Evolutionary conservation across 495 filamentous ascomycete genomes (phyloP).

Genomic region (Neurospora sp.): DNA sequence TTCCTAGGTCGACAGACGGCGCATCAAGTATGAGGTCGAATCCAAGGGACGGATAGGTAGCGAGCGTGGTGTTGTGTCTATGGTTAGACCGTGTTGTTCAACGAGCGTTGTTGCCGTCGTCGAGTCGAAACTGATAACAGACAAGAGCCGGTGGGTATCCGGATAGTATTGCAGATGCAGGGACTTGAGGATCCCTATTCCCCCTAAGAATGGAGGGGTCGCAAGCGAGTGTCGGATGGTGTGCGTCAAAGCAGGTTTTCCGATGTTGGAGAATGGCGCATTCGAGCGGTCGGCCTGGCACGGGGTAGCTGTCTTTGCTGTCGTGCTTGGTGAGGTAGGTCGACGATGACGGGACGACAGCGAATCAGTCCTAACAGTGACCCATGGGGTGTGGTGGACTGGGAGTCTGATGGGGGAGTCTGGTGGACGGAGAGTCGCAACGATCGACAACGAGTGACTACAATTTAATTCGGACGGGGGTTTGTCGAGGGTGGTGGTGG

Average conservation of each 20-base stretch:
- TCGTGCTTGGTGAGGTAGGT: neutral
- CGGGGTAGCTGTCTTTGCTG: neutral
- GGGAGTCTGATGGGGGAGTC: neutral
- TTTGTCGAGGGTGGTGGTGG: neutral
- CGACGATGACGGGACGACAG: neutral
- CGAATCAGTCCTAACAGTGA: neutral
- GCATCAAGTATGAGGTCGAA: slow-evolving; percentile 31
- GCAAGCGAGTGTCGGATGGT: slow-evolving; percentile 10
- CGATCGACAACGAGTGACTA: neutral
- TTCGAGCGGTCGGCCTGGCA: neutral
- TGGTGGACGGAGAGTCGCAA: neutral
- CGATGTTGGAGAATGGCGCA: slow-evolving; percentile 10
- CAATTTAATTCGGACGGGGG: neutral
- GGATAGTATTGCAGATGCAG: neutral
- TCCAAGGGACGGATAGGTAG: slow-evolving; percentile 6
- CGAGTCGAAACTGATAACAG: neutral
- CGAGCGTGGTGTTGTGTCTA: neutral
- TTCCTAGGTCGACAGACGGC: neutral
- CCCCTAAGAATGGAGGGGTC: slow-evolving; percentile 1
- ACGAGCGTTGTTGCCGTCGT: neutral
- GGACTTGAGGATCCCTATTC: neutral
- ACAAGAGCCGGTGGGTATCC: slow-evolving; percentile 10
- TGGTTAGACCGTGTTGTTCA: neutral
- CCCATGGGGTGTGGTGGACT: neutral
- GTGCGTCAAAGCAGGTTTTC: slow-evolving; percentile 19